A percentile compares a stretch with the other conserved stretches of the same genome.
These are phyloP conservation scores for Penicillium daleae DNA, from an alignment of 495 filamentous ascomycete species.

Conservation along the genomic window DNA sequence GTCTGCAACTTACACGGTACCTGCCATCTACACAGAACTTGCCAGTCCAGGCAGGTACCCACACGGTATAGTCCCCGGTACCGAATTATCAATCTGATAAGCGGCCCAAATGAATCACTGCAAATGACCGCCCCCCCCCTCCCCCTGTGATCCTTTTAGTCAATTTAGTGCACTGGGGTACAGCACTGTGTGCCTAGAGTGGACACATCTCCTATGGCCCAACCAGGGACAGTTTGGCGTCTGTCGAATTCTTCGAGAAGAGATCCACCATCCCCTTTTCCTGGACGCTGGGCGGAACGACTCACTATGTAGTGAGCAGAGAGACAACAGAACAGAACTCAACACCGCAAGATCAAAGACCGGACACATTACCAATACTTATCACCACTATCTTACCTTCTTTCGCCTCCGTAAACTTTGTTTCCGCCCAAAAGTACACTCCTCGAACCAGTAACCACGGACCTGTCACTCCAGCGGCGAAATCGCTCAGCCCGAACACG, in stretches of 20 bases:
- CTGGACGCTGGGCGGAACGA: background rate
- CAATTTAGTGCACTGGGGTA: constrained; percentile 18
- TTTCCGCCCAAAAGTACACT: no score
- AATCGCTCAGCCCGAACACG: constrained; percentile 22
- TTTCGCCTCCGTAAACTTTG: no score
- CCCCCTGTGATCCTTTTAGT: constrained; percentile 23
- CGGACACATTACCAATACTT: no score
- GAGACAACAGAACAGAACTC: background rate
- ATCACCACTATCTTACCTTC: no score
- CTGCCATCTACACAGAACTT: background rate
- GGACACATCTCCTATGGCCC: no score
- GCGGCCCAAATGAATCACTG: constrained; percentile 5
- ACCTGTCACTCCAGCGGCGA: background rate
- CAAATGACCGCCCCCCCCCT: background rate
- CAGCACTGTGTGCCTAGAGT: constrained; percentile 7
- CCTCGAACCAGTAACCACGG: no score
- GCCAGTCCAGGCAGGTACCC: background rate
- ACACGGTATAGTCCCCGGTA: constrained; percentile 2
- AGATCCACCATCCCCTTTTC: background rate
- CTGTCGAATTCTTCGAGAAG: background rate
- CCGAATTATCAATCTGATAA: constrained; percentile 39
- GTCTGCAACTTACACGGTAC: constrained; percentile 2
- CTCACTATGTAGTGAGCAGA: background rate
- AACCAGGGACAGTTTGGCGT: background rate
- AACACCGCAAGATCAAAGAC: background rate